Percentiles rank a stretch among this genome's conserved stretches.
Conservation (phyloP, 2,329 filamentous ascomycete genomes). For the Colletotrichum chrysophilum region DNA sequence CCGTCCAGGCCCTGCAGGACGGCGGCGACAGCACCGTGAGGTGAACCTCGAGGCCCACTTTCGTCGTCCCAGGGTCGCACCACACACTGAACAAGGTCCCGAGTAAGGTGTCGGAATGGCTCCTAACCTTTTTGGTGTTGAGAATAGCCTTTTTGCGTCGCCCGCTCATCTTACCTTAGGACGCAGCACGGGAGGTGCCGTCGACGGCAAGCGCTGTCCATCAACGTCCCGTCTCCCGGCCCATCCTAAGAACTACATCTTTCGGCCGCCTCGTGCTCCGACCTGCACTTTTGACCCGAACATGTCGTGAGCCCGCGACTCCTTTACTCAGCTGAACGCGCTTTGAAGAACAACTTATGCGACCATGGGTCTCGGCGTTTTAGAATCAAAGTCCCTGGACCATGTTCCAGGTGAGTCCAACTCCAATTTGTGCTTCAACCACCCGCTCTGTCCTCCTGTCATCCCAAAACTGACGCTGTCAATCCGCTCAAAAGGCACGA, state of each 20-base stretch:
- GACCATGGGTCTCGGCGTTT: slow-evolving; percentile 74
- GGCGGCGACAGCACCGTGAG: not conserved
- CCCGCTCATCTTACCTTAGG: not conserved
- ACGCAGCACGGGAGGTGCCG: not conserved
- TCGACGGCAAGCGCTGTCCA: not conserved
- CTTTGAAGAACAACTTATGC: not conserved
- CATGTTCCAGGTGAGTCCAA: slow-evolving; percentile 72
- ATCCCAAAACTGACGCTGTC: not conserved
- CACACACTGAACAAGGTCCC: not conserved
- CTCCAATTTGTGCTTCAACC: not conserved
- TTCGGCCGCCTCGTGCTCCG: not conserved
- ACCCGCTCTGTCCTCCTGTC: slow-evolving; percentile 1
- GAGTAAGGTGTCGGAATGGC: not conserved
- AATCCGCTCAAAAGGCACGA: slow-evolving; percentile 53
- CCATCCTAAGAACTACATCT: not conserved
- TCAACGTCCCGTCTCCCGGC: not conserved
- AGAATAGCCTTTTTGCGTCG: not conserved
- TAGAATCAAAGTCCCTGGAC: slow-evolving; percentile 69
- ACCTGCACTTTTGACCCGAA: not conserved
- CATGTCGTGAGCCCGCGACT: not conserved
- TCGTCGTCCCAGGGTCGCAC: not conserved
- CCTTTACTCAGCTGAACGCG: not conserved
- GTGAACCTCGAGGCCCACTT: not conserved
- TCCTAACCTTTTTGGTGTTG: not conserved
- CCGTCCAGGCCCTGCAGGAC: not conserved